A percentile compares a stretch with the other conserved stretches of the same genome.
phyloP scores from a whole-genome alignment of 768 basidiomycete species.

The Calvatia gigantea region DNA sequence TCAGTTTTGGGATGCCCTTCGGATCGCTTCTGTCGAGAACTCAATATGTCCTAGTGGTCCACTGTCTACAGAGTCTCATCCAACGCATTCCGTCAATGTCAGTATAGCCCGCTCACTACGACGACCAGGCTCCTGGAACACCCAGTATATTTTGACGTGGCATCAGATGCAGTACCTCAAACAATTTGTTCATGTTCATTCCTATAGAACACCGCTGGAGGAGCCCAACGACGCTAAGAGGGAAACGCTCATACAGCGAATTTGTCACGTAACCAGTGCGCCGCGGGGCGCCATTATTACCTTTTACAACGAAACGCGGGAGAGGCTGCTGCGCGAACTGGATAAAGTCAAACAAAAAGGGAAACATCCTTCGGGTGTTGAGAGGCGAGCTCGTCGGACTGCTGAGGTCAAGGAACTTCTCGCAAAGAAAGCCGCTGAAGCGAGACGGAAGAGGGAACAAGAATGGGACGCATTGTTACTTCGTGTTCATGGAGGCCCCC shows the following conservation, averaged over 20 bases:
- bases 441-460: constrained; percentile 51
- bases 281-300: constrained; percentile 44
- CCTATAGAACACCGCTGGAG: constrained; percentile 45
- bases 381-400: constrained; percentile 31
- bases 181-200: constrained; percentile 40
- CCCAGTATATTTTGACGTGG: constrained; percentile 60
- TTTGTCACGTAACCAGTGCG: constrained; percentile 54
- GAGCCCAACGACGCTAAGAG: constrained; percentile 34
- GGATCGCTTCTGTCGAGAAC: constrained; percentile 40
- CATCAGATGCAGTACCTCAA: constrained; percentile 66
- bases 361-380: constrained; percentile 25
- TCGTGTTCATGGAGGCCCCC: constrained; percentile 49
- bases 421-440: constrained; percentile 63
- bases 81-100: constrained; percentile 19
- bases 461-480: constrained; percentile 63
- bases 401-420: constrained; percentile 49
- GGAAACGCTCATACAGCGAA: constrained; percentile 35
- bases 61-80: constrained; percentile 6
- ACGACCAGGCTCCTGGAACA: constrained; percentile 56
- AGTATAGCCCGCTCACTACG: constrained; percentile 49
- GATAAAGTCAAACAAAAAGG: constrained; percentile 38
- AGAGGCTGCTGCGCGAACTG: constrained; percentile 37
- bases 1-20: constrained; percentile 57
- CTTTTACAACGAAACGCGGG: constrained; percentile 39
- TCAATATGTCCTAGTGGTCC: constrained; percentile 17